Conservation (phyloP, 495 filamentous ascomycete genomes). For the Sabuloglossum arenarium region DNA sequence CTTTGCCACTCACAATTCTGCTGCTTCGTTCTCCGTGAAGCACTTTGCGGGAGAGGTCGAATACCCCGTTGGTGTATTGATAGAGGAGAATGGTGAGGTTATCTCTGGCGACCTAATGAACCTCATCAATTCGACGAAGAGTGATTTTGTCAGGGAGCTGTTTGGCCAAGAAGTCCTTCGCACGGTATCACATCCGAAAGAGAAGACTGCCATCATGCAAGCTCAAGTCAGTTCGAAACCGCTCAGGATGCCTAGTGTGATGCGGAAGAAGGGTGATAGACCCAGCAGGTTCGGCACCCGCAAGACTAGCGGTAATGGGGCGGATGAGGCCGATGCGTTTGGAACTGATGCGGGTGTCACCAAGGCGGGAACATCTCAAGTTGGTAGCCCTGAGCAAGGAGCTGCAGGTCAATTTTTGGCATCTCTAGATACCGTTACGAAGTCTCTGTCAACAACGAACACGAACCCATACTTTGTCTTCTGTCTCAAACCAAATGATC, state of each 20-base stretch:
- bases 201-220: slow-evolving; percentile 82
- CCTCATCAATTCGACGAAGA: slow-evolving; percentile 69
- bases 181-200: slow-evolving; percentile 74
- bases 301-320: neutral
- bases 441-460: slow-evolving; percentile 56
- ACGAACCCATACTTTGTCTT: slow-evolving; percentile 92
- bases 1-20: slow-evolving; percentile 55
- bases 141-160: slow-evolving; percentile 67
- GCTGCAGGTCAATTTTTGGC: slow-evolving; percentile 83
- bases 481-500: slow-evolving; percentile 92
- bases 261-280: slow-evolving; percentile 37
- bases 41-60: slow-evolving; percentile 97
- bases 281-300: slow-evolving; percentile 21
- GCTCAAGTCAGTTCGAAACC: slow-evolving; percentile 91
- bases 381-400: slow-evolving; percentile 36
- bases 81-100: slow-evolving; percentile 90
- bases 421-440: slow-evolving; percentile 71
- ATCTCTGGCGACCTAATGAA: slow-evolving; percentile 95
- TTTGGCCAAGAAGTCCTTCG: slow-evolving; percentile 88
- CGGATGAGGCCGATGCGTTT: neutral
- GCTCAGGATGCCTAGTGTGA: slow-evolving; percentile 72
- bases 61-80: slow-evolving; percentile 61
- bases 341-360: neutral
- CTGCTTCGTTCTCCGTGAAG: slow-evolving; percentile 68
- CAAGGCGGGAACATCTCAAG: neutral